Percentiles rank a stretch among this genome's conserved stretches.
Evolutionary conservation across 495 filamentous ascomycete genomes (phyloP).

Genomic region (Penicillium manginii): DNA sequence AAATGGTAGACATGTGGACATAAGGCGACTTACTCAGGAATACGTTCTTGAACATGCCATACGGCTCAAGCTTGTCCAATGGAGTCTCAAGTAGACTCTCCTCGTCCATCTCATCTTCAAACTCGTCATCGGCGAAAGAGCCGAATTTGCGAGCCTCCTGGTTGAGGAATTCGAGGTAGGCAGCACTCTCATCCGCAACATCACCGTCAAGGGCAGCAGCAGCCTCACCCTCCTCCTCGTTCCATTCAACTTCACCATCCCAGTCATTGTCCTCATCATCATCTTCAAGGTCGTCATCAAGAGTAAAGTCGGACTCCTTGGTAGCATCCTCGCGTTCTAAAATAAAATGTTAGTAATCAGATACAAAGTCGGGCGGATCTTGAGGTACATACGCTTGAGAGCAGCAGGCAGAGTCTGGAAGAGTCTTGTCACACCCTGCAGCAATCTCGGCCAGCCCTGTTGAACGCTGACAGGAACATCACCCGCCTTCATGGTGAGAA

Average conservation of each 20-base stretch:
- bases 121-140: conserved; percentile 66
- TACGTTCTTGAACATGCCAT: conserved; percentile 79
- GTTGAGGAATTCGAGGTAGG: conserved; percentile 94
- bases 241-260: conserved; percentile 70
- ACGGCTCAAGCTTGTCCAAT: conserved; percentile 92
- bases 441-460: conserved; percentile 93
- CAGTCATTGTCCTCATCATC: conserved; percentile 73
- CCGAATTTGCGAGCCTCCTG: conserved; percentile 89
- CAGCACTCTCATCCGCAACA: conserved; percentile 83
- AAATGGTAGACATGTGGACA: neutral
- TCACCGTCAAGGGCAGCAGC: conserved; percentile 62
- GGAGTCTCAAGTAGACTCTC: conserved; percentile 91
- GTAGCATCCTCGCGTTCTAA: conserved; percentile 88
- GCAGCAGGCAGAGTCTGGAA: conserved; percentile 91
- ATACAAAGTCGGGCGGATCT: neutral
- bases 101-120: conserved; percentile 87
- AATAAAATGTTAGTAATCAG: conserved; percentile 20
- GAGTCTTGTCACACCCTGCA: conserved; percentile 86
- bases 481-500: conserved; percentile 74
- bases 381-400: conserved; percentile 66
- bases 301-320: conserved; percentile 80
- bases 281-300: conserved; percentile 75
- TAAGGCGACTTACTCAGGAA: conserved; percentile 72
- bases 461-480: conserved; percentile 87
- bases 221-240: conserved; percentile 63